Percentiles rank a stretch among this genome's conserved stretches.
Conservation (phyloP, 208 protist genomes). For the Balamuthia mandrillaris region DNA sequence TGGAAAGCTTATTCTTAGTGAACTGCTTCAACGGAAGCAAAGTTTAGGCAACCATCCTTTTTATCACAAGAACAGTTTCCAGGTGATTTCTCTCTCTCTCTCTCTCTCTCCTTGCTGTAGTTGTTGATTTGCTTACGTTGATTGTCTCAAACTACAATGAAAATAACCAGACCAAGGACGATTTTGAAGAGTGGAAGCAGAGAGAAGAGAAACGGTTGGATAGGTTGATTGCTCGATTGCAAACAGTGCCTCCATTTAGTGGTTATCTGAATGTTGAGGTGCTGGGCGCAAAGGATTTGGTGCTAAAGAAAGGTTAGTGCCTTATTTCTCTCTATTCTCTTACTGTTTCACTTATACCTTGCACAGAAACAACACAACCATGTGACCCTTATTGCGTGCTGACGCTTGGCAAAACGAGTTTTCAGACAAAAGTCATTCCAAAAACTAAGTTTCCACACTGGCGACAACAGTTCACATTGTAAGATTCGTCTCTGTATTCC, state of each 20-base stretch:
- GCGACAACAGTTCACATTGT: slow-evolving; percentile 13
- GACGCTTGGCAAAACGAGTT: background rate
- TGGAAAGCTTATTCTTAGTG: no score
- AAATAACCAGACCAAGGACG: no score
- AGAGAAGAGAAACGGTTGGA: background rate
- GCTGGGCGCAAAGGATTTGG: background rate
- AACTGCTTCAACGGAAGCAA: no score
- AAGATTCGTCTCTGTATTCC: background rate
- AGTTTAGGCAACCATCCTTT: no score
- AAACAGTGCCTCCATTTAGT: background rate
- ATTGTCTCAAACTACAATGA: no score
- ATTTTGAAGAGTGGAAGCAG: slow-evolving; percentile 26
- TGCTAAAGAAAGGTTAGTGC: background rate
- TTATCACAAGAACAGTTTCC: no score
- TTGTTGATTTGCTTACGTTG: no score
- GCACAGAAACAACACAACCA: background rate
- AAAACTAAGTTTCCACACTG: background rate
- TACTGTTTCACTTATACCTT: background rate
- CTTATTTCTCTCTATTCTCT: background rate
- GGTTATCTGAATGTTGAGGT: background rate
- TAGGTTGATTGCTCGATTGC: slow-evolving; percentile 2
- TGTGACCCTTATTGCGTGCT: background rate
- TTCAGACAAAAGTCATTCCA: background rate
- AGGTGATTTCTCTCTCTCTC: no score
- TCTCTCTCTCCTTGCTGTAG: no score